Percentiles rank a stretch among this genome's conserved stretches.
Evolutionary conservation across 176 grass and related monocot genomes (phyloP).

Genomic region (Zoysia japonica): DNA sequence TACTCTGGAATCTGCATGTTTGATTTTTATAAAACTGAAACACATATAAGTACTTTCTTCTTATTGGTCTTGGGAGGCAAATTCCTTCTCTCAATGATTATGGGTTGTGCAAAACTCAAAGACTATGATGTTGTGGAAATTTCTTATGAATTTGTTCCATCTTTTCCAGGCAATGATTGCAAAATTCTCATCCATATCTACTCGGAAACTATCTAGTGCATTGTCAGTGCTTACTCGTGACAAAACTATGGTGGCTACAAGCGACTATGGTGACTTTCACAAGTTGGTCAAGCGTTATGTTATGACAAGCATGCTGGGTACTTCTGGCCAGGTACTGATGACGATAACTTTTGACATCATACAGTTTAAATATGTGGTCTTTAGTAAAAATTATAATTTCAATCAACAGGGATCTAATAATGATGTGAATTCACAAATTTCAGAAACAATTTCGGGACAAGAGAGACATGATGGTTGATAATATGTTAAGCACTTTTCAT

Average conservation of each 20-base stretch:
- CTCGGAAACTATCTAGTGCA: slow-evolving; percentile 74
- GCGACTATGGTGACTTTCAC: slow-evolving; percentile 84
- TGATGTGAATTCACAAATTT: slow-evolving; percentile 26
- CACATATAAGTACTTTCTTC: not conserved
- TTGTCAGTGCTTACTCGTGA: slow-evolving; percentile 63
- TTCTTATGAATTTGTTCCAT: not conserved
- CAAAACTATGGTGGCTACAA: slow-evolving; percentile 78
- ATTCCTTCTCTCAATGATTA: slow-evolving; percentile 8
- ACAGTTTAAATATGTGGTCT: not conserved
- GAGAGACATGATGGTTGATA: slow-evolving; percentile 65
- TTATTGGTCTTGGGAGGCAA: not conserved
- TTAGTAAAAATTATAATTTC: not conserved
- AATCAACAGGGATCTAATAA: slow-evolving; percentile 1
- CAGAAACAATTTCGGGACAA: slow-evolving; percentile 63
- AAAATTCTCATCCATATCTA: slow-evolving; percentile 79
- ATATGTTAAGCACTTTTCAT: slow-evolving; percentile 51
- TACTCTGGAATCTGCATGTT: not conserved
- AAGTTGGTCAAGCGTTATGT: slow-evolving; percentile 84
- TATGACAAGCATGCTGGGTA: slow-evolving; percentile 63
- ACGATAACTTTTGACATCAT: not conserved
- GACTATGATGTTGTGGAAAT: not conserved
- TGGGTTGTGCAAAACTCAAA: not conserved
- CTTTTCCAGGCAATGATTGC: slow-evolving; percentile 74
- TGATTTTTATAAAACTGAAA: not conserved
- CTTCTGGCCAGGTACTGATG: slow-evolving; percentile 64